These are phyloP conservation scores for Crucihimalaya himalaica DNA, from an alignment of 345 rosid species.

Conservation along the genomic window DNA sequence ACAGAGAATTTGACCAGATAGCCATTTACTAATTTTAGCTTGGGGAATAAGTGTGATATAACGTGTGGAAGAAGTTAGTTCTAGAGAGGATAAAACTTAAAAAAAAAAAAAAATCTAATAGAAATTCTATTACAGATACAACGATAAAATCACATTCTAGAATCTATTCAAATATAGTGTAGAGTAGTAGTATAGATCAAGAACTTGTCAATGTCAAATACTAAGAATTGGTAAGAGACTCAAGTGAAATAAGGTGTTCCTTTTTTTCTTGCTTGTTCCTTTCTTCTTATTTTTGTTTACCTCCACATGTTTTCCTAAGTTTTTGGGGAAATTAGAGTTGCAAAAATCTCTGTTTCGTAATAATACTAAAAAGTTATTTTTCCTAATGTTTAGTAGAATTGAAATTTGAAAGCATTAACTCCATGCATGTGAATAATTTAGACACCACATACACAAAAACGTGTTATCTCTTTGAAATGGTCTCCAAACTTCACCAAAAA, in stretches of 20 bases:
- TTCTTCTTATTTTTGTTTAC: constrained; percentile 28
- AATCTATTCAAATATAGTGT: constrained; percentile 17
- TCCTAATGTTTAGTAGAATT: not conserved
- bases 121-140: not conserved
- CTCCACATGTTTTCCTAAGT: constrained; percentile 36
- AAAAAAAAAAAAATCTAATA: not conserved
- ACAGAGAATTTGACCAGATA: constrained; percentile 34
- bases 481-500: not conserved
- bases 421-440: constrained; percentile 15
- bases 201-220: constrained; percentile 35
- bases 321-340: constrained; percentile 17
- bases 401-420: constrained; percentile 7
- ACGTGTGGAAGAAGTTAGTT: constrained; percentile 41
- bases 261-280: constrained; percentile 29
- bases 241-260: constrained; percentile 35
- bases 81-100: constrained; percentile 1
- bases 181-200: constrained; percentile 31
- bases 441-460: constrained; percentile 1
- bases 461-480: constrained; percentile 16
- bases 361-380: not conserved
- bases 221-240: constrained; percentile 36
- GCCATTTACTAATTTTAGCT: constrained; percentile 40
- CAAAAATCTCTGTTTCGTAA: constrained; percentile 9
- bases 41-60: constrained; percentile 23
- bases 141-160: not conserved